phyloP scores from a whole-genome alignment of 495 filamentous ascomycete species.

The Rostrohypoxylon terebratum region DNA sequence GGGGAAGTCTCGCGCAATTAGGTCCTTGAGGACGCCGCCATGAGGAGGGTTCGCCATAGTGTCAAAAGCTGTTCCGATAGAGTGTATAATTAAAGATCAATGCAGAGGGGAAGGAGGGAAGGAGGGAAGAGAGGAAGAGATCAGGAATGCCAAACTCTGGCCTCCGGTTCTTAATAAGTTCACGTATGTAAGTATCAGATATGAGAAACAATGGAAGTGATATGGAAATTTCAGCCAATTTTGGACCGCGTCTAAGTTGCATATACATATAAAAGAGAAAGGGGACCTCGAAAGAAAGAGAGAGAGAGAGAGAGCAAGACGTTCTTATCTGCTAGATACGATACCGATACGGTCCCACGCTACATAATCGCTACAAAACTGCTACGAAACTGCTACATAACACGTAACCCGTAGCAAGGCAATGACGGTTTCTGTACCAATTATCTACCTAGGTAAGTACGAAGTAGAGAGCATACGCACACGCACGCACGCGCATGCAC shows the following conservation, averaged over 20 bases:
- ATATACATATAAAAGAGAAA: constrained; percentile 2
- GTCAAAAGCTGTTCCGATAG: neutral
- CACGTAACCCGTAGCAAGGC: constrained; percentile 30
- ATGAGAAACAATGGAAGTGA: constrained; percentile 4
- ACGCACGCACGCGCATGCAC: neutral
- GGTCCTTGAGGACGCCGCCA: constrained; percentile 96
- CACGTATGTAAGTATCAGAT: neutral
- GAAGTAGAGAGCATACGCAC: too few relatives aligned
- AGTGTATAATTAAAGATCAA: constrained; percentile 3
- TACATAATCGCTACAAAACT: constrained; percentile 42
- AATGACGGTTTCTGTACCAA: constrained; percentile 8
- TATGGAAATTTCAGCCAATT: neutral
- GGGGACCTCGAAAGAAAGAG: neutral
- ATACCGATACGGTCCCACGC: constrained; percentile 20
- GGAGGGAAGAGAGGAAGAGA: neutral
- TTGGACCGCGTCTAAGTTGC: neutral
- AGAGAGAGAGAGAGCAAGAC: neutral
- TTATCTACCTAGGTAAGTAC: too few relatives aligned
- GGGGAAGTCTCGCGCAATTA: constrained; percentile 88
- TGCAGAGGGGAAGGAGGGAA: constrained; percentile 1
- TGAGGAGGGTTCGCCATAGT: constrained; percentile 82
- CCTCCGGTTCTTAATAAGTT: neutral
- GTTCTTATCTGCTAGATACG: constrained; percentile 1
- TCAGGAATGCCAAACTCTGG: neutral
- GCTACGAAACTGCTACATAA: constrained; percentile 40